Percentiles rank a stretch among this genome's conserved stretches.
phyloP scores from a whole-genome alignment of 2,329 filamentous ascomycete genomes.

The Fusarium tuaranense region DNA sequence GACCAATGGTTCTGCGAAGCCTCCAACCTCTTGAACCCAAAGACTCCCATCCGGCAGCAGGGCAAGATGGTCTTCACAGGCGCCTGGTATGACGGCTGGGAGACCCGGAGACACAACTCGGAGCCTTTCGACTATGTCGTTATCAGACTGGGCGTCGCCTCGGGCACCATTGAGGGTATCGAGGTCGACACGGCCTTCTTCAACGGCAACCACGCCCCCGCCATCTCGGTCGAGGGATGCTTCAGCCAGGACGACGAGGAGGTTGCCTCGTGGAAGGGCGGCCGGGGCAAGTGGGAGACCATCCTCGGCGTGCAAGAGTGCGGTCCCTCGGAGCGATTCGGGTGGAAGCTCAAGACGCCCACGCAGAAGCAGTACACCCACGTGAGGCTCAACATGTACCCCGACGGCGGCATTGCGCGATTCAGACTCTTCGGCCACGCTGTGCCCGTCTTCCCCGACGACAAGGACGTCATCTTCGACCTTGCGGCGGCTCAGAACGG shows the following conservation, averaged over 20 bases:
- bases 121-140: slow-evolving; percentile 76
- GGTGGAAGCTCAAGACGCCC: slow-evolving; percentile 72
- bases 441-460: slow-evolving; percentile 79
- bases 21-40: slow-evolving; percentile 72
- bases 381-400: slow-evolving; percentile 85
- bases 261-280: slow-evolving; percentile 71
- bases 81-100: slow-evolving; percentile 79
- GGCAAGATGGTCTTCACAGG: slow-evolving; percentile 78
- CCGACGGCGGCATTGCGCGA: slow-evolving; percentile 84
- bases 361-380: slow-evolving; percentile 80
- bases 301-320: slow-evolving; percentile 78
- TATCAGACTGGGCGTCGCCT: slow-evolving; percentile 75
- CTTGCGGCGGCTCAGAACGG: slow-evolving; percentile 84
- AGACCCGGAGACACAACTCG: slow-evolving; percentile 74
- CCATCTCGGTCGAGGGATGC: slow-evolving; percentile 81
- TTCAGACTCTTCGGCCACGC: slow-evolving; percentile 83
- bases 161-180: slow-evolving; percentile 77
- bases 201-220: slow-evolving; percentile 84
- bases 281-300: slow-evolving; percentile 75
- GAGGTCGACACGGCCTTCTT: slow-evolving; percentile 88
- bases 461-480: slow-evolving; percentile 75
- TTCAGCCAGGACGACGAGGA: slow-evolving; percentile 74
- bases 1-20: slow-evolving; percentile 78
- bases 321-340: slow-evolving; percentile 79
- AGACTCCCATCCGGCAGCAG: slow-evolving; percentile 69